Percentiles rank a stretch among this genome's conserved stretches.
These are phyloP conservation scores for Emydomyces testavorans DNA, from an alignment of 2,329 filamentous ascomycete genomes.

Conservation along the genomic window DNA sequence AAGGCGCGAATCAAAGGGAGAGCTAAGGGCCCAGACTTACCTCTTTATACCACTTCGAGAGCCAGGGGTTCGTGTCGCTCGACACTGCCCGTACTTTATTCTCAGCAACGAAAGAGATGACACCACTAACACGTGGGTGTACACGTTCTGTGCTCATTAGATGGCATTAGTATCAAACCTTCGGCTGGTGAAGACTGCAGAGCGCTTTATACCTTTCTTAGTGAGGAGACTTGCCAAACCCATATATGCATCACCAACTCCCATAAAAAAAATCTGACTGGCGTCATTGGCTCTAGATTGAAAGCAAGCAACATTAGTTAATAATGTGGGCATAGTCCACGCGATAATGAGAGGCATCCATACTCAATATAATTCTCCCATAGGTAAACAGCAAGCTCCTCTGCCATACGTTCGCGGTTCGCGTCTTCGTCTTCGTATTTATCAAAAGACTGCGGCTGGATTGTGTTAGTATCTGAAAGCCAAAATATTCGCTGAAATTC, in stretches of 20 bases:
- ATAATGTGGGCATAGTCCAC: background rate
- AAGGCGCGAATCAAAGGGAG: background rate
- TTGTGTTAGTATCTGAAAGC: background rate
- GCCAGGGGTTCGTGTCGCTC: conserved; percentile 56
- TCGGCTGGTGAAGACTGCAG: background rate
- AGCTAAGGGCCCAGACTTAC: conserved; percentile 26
- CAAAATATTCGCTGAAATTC: background rate
- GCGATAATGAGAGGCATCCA: conserved; percentile 16
- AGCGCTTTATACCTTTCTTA: conserved; percentile 50
- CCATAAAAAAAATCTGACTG: conserved; percentile 71
- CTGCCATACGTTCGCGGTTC: conserved; percentile 45
- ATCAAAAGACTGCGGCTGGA: background rate
- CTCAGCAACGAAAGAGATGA: conserved; percentile 71
- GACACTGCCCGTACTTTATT: conserved; percentile 66
- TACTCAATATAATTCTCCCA: conserved; percentile 95
- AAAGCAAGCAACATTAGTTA: conserved; percentile 5
- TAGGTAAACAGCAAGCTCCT: conserved; percentile 69
- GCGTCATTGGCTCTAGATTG: conserved; percentile 49
- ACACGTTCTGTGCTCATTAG: conserved; percentile 40
- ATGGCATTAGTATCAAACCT: background rate
- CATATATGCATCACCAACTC: conserved; percentile 77
- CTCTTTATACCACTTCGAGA: conserved; percentile 71
- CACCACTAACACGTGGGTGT: conserved; percentile 55
- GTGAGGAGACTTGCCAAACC: conserved; percentile 72
- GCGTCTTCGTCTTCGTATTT: conserved; percentile 38